A percentile compares a stretch with the other conserved stretches of the same genome.
Conservation (phyloP, 495 filamentous ascomycete genomes). For the Darksidea phi region DNA sequence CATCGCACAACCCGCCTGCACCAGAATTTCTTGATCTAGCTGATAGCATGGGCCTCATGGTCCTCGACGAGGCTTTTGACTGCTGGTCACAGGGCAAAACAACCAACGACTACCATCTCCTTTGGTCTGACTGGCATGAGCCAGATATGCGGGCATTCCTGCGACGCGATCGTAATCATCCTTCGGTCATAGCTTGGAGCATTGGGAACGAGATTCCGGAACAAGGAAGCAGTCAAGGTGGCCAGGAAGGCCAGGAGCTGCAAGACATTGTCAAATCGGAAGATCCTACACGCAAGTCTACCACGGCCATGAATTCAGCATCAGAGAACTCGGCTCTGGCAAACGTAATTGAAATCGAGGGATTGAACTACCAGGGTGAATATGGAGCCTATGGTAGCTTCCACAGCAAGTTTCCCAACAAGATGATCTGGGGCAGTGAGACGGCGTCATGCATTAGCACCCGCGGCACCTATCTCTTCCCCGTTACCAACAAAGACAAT, state of each 20-base stretch:
- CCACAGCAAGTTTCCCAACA: conserved; percentile 45
- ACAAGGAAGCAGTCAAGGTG: conserved; percentile 45
- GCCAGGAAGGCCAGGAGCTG: conserved; percentile 37
- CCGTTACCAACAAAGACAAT: conserved; percentile 44
- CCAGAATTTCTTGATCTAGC: conserved; percentile 22
- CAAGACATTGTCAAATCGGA: conserved; percentile 50
- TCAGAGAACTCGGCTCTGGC: conserved; percentile 39
- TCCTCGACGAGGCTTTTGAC: conserved; percentile 45
- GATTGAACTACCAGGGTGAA: conserved; percentile 55
- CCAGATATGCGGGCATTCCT: conserved; percentile 50
- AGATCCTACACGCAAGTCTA: conserved; percentile 46
- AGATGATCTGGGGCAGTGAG: conserved; percentile 50
- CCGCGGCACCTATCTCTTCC: conserved; percentile 53
- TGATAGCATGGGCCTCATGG: conserved; percentile 17
- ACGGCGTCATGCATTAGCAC: conserved; percentile 47
- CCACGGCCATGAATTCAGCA: conserved; percentile 47
- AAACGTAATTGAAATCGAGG: conserved; percentile 45
- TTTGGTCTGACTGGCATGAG: conserved; percentile 52
- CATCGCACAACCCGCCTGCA: conserved; percentile 43
- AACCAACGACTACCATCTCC: conserved; percentile 49
- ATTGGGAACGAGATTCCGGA: conserved; percentile 55
- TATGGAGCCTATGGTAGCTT: conserved; percentile 43
- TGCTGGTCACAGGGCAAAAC: conserved; percentile 47
- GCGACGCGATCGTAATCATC: conserved; percentile 53
- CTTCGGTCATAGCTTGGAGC: conserved; percentile 52